These are phyloP conservation scores for Pichia sorboxylosa DNA, from an alignment of 1,139 yeast genomes.

Conservation along the genomic window DNA sequence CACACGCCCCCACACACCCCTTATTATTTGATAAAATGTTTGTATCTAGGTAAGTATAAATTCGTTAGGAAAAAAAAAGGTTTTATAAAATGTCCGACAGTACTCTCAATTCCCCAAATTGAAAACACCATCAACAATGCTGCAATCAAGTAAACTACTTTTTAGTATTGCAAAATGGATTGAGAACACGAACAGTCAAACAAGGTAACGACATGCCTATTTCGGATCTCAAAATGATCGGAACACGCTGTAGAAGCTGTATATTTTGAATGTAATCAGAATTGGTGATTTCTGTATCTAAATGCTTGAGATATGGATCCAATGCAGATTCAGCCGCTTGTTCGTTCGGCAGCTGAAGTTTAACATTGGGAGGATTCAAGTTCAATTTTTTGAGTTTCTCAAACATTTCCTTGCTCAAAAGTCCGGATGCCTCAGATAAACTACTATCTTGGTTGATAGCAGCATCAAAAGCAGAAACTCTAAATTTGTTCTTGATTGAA, in stretches of 20 bases:
- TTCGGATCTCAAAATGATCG: conserved; percentile 81
- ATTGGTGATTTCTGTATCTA: conserved; percentile 51
- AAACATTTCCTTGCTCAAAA: conserved; percentile 32
- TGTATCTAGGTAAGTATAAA: too few species aligned
- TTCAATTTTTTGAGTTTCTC: conserved; percentile 40
- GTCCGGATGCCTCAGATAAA: conserved; percentile 23
- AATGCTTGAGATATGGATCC: conserved; percentile 43
- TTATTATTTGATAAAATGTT: too few species aligned
- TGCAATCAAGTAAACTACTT: not conserved
- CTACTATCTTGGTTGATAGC: conserved; percentile 42
- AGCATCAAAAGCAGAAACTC: conserved; percentile 61
- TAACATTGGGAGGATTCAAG: conserved; percentile 41
- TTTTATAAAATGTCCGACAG: too few species aligned
- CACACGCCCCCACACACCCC: too few species aligned
- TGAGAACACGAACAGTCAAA: conserved; percentile 83
- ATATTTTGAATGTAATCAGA: conserved; percentile 67
- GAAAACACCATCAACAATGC: too few species aligned
- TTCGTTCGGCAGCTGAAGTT: conserved; percentile 26
- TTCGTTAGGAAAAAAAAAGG: too few species aligned
- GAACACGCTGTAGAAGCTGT: conserved; percentile 64
- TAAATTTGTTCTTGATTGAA: conserved; percentile 67
- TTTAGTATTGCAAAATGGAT: conserved; percentile 46
- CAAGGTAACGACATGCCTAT: conserved; percentile 94
- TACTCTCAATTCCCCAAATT: too few species aligned
- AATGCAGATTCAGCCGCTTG: conserved; percentile 27